Evolutionary conservation across 2,329 filamentous ascomycete species (phyloP).

Genomic region (Talaromyces sp.): DNA sequence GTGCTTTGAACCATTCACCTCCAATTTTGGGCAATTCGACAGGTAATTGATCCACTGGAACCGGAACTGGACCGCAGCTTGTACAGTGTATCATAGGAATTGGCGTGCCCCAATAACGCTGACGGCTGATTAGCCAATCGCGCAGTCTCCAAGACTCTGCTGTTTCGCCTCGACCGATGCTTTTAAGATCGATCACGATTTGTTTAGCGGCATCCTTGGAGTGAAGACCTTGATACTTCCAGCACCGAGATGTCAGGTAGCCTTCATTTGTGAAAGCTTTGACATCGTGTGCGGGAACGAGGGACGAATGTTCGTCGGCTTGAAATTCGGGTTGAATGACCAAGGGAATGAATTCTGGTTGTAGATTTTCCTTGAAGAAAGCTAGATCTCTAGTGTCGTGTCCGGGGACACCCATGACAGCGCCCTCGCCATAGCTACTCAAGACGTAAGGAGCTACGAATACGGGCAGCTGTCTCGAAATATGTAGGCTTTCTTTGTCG

Average conservation of each 20-base stretch:
- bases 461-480: slow-evolving; percentile 58
- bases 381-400: slow-evolving; percentile 74
- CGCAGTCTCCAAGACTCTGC: slow-evolving; percentile 73
- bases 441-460: slow-evolving; percentile 83
- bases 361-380: slow-evolving; percentile 72
- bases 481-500: slow-evolving; percentile 45
- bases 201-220: slow-evolving; percentile 61
- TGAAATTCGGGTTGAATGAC: slow-evolving; percentile 52
- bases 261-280: slow-evolving; percentile 63
- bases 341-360: slow-evolving; percentile 56
- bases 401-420: slow-evolving; percentile 87
- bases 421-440: slow-evolving; percentile 79
- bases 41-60: slow-evolving; percentile 71
- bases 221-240: slow-evolving; percentile 59
- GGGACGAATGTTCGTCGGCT: slow-evolving; percentile 12
- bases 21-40: slow-evolving; percentile 69
- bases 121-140: slow-evolving; percentile 89
- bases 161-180: slow-evolving; percentile 56
- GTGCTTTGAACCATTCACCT: slow-evolving; percentile 63
- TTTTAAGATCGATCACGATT: slow-evolving; percentile 53
- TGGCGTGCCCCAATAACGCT: slow-evolving; percentile 86
- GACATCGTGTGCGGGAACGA: slow-evolving; percentile 39
- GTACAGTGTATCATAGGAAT: slow-evolving; percentile 83
- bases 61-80: slow-evolving; percentile 72
- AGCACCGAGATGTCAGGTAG: slow-evolving; percentile 62